Percentiles rank a stretch among this genome's conserved stretches.
These are phyloP conservation scores for Annulohypoxylon truncatum DNA, from an alignment of 2,329 filamentous ascomycete species.

Conservation along the genomic window DNA sequence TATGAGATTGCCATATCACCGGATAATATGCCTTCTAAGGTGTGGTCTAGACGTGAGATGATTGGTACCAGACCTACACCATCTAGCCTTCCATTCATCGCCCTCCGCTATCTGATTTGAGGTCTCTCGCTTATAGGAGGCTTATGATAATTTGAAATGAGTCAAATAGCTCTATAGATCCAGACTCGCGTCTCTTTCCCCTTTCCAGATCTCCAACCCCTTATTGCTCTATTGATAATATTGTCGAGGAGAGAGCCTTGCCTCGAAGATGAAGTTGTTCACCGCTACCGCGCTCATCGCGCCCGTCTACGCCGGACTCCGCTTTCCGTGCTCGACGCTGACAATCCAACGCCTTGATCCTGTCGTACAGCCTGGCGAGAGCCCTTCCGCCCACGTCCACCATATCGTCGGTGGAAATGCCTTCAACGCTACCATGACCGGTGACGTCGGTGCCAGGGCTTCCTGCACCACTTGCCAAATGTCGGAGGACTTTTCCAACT, in stretches of 20 bases:
- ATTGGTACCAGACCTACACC: slow-evolving; percentile 29
- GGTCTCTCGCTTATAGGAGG: neutral
- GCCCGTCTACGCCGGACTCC: slow-evolving; percentile 48
- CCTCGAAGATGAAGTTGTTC: slow-evolving; percentile 46
- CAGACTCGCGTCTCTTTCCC: neutral
- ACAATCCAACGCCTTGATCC: slow-evolving; percentile 50
- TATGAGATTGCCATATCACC: slow-evolving; percentile 27
- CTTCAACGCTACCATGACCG: slow-evolving; percentile 49
- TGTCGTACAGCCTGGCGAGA: slow-evolving; percentile 47
- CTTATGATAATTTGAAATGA: slow-evolving; percentile 14
- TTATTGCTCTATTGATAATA: slow-evolving; percentile 7
- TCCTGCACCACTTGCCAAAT: slow-evolving; percentile 49
- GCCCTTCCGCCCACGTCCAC: slow-evolving; percentile 48
- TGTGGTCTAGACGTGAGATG: slow-evolving; percentile 15
- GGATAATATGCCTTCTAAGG: slow-evolving; percentile 17
- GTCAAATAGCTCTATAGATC: slow-evolving; percentile 21
- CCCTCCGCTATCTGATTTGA: slow-evolving; percentile 18
- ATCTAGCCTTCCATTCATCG: slow-evolving; percentile 15
- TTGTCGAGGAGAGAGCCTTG: slow-evolving; percentile 17
- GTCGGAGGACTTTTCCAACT: slow-evolving; percentile 48
- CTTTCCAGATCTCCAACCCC: slow-evolving; percentile 19
- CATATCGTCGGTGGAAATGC: slow-evolving; percentile 51
- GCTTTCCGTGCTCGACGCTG: slow-evolving; percentile 48
- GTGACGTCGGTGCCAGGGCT: slow-evolving; percentile 45
- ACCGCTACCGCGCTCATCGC: slow-evolving; percentile 44